phyloP scores from a whole-genome alignment of 345 rosid species.

The Salix caprea region DNA sequence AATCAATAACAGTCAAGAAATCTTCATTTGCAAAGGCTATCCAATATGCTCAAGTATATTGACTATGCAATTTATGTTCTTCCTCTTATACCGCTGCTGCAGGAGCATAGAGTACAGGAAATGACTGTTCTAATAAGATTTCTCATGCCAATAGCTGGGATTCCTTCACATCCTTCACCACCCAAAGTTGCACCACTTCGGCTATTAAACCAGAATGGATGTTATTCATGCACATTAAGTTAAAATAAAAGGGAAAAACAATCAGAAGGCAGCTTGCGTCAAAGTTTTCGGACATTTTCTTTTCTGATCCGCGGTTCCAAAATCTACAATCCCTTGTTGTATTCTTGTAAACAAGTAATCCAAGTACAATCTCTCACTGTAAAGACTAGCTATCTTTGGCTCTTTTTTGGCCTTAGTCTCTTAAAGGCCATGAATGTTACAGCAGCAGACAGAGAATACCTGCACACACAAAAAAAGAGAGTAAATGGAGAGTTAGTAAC shows the following conservation, averaged over 20 bases:
- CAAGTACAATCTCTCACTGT: neutral
- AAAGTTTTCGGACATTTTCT: neutral
- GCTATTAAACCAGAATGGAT: neutral
- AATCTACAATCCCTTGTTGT: neutral
- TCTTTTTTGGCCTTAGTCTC: slow-evolving; percentile 51
- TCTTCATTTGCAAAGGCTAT: too few species aligned
- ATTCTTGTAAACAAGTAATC: neutral
- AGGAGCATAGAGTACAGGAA: neutral
- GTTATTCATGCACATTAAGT: neutral
- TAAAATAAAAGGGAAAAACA: neutral
- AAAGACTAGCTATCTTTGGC: slow-evolving; percentile 37
- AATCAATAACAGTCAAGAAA: too few species aligned
- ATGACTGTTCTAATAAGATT: too few species aligned
- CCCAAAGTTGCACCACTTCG: neutral
- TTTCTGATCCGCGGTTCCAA: neutral
- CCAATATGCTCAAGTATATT: too few species aligned
- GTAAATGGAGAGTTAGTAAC: neutral
- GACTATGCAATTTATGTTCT: too few species aligned
- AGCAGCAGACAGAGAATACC: slow-evolving; percentile 92
- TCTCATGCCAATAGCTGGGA: too few species aligned
- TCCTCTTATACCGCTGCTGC: too few species aligned
- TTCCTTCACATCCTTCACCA: neutral
- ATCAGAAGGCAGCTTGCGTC: neutral
- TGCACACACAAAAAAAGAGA: slow-evolving; percentile 17
- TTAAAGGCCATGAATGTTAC: slow-evolving; percentile 91